These are phyloP conservation scores for Dipteronia sinensis DNA, from an alignment of 345 rosid genomes.

Conservation along the genomic window DNA sequence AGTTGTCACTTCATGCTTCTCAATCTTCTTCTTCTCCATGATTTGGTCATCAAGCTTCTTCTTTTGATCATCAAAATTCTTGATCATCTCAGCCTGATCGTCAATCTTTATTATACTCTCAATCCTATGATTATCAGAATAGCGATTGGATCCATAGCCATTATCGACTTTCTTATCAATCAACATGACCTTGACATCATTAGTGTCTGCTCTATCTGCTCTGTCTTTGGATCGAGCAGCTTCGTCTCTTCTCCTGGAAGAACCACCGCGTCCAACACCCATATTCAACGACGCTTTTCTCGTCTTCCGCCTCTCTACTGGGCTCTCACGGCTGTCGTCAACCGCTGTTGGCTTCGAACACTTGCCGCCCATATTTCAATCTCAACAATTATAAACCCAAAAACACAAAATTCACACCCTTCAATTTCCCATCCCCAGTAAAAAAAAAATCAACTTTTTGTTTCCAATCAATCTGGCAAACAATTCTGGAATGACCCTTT, in stretches of 20 bases:
- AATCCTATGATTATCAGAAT: slow-evolving; percentile 43
- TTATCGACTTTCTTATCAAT: slow-evolving; percentile 50
- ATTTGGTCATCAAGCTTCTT: slow-evolving; percentile 25
- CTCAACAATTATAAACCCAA: slow-evolving; percentile 2
- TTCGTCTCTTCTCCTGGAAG: slow-evolving; percentile 64
- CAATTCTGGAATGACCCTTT: background rate
- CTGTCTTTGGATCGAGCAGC: slow-evolving; percentile 40
- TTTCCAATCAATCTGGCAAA: slow-evolving; percentile 29
- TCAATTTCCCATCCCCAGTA: background rate
- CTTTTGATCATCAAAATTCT: slow-evolving; percentile 47
- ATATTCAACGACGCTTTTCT: slow-evolving; percentile 55
- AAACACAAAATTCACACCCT: background rate
- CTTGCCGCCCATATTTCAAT: slow-evolving; percentile 73
- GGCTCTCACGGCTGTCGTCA: slow-evolving; percentile 42
- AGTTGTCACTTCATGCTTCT: slow-evolving; percentile 30
- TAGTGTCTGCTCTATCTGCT: slow-evolving; percentile 38
- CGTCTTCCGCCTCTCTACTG: slow-evolving; percentile 45
- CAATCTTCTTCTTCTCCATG: slow-evolving; percentile 35
- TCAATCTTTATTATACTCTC: slow-evolving; percentile 38
- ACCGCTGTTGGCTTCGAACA: slow-evolving; percentile 56
- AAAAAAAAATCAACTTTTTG: background rate
- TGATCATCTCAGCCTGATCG: slow-evolving; percentile 32
- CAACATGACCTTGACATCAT: slow-evolving; percentile 52
- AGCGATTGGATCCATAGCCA: slow-evolving; percentile 42
- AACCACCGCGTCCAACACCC: slow-evolving; percentile 58